Evolutionary conservation across 345 rosid species (phyloP).

Genomic region (Laguncularia racemosa): DNA sequence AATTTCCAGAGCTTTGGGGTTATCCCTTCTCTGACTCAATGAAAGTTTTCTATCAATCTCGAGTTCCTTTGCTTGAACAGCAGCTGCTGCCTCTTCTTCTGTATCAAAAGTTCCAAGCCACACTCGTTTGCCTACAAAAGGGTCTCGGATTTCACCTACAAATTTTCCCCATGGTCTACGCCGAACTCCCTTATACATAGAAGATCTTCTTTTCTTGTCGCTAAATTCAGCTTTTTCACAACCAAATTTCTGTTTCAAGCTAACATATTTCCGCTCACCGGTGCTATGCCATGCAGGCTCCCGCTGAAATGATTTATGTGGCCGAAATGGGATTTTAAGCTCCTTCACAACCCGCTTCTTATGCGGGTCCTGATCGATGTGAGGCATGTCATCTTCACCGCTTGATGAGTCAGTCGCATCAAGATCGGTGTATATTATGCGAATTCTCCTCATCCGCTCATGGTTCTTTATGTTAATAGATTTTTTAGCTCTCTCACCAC

Average conservation of each 20-base stretch:
- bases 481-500: neutral
- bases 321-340: neutral
- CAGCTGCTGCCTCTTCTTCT: neutral
- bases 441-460: neutral
- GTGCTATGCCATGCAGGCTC: neutral
- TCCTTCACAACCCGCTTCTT: slow-evolving; percentile 3
- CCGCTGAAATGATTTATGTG: neutral
- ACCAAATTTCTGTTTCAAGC: slow-evolving; percentile 2
- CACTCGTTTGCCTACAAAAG: neutral
- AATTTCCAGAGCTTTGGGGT: no score
- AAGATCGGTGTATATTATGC: slow-evolving; percentile 1
- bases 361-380: neutral
- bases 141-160: slow-evolving; percentile 3
- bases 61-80: slow-evolving; percentile 4
- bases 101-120: slow-evolving; percentile 2
- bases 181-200: slow-evolving; percentile 1
- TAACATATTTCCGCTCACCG: neutral
- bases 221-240: neutral
- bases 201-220: neutral
- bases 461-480: neutral
- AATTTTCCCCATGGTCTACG: slow-evolving; percentile 7
- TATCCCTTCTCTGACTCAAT: neutral
- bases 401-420: slow-evolving; percentile 8
- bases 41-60: neutral
- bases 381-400: neutral